Conservation (phyloP, 306 rosid genomes). For the Lathyrus tuberosus region DNA sequence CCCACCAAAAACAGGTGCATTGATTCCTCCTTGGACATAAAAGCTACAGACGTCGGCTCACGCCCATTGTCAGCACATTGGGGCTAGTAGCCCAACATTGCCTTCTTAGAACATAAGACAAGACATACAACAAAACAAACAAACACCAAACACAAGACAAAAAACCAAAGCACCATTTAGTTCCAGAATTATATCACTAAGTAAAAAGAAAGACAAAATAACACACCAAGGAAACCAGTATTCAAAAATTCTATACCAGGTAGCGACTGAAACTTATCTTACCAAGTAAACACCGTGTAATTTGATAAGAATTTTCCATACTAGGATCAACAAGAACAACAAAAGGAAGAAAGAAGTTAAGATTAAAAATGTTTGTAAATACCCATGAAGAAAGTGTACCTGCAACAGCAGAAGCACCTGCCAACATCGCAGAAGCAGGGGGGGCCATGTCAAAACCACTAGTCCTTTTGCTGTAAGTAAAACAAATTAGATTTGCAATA, state of each 20-base stretch:
- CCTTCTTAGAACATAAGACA: conserved; percentile 94
- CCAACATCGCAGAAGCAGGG: conserved; percentile 80
- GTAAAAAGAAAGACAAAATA: conserved; percentile 55
- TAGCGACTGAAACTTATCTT: conserved; percentile 77
- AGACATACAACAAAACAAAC: conserved; percentile 96
- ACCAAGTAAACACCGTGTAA: conserved; percentile 91
- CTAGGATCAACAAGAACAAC: conserved; percentile 65
- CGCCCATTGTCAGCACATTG: conserved; percentile 99
- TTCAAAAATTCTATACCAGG: conserved; percentile 52
- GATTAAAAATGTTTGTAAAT: conserved; percentile 44
- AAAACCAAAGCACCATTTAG: conserved; percentile 96
- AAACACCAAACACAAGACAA: conserved; percentile 97
- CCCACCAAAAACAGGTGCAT: conserved; percentile 97
- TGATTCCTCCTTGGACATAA: conserved; percentile 95
- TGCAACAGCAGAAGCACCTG: conserved; percentile 67
- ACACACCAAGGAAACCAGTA: conserved; percentile 61
- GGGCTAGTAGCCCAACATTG: conserved; percentile 99
- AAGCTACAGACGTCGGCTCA: conserved; percentile 99
- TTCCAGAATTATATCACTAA: conserved; percentile 83
- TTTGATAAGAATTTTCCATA: conserved; percentile 94
- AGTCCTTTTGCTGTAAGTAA: conserved; percentile 85
- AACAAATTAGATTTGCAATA: conserved; percentile 45
- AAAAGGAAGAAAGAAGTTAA: conserved; percentile 69
- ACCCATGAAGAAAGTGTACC: conserved; percentile 59
- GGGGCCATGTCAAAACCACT: conserved; percentile 99